These are phyloP conservation scores for Colletotrichum noveboracense DNA, from an alignment of 2,329 filamentous ascomycete genomes.

Conservation along the genomic window DNA sequence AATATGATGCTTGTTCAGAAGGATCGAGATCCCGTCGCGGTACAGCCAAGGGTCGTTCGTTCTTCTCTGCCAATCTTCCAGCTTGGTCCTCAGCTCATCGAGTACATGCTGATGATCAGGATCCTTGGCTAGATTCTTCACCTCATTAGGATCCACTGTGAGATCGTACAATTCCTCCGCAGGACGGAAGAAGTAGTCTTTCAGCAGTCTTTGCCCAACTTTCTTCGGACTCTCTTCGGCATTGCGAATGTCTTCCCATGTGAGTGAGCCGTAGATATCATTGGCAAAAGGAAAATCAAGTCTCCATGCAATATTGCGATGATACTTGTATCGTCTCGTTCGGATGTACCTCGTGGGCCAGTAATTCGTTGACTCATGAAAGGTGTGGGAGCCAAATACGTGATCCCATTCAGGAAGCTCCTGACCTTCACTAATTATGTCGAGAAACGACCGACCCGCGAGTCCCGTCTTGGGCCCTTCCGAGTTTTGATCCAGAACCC, in stretches of 20 bases:
- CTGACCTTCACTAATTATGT: neutral
- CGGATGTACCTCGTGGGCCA: constrained; percentile 54
- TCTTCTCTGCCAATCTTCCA: neutral
- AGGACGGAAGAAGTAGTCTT: neutral
- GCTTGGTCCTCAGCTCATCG: neutral
- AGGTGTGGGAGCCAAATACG: constrained; percentile 57
- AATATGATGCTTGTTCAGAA: neutral
- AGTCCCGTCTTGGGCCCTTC: rapidly evolving
- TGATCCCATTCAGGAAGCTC: constrained; percentile 31
- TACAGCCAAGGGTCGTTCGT: neutral
- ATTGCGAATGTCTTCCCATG: constrained; percentile 47
- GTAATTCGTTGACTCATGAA: constrained; percentile 55
- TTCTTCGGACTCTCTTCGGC: constrained; percentile 13
- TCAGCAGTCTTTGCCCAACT: neutral
- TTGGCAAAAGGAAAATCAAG: constrained; percentile 51
- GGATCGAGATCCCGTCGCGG: neutral
- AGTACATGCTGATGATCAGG: neutral
- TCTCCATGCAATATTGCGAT: neutral
- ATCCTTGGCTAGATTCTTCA: neutral
- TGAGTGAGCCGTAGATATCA: constrained; percentile 48
- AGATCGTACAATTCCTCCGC: neutral
- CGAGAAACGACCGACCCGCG: neutral
- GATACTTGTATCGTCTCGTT: constrained; percentile 23
- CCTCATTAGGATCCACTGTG: neutral
- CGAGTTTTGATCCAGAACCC: neutral